Evolutionary conservation across 495 filamentous ascomycete genomes (phyloP), one percentile per base, ranked within the genome.

Genomic region (Xylaria telfairii): DNA sequence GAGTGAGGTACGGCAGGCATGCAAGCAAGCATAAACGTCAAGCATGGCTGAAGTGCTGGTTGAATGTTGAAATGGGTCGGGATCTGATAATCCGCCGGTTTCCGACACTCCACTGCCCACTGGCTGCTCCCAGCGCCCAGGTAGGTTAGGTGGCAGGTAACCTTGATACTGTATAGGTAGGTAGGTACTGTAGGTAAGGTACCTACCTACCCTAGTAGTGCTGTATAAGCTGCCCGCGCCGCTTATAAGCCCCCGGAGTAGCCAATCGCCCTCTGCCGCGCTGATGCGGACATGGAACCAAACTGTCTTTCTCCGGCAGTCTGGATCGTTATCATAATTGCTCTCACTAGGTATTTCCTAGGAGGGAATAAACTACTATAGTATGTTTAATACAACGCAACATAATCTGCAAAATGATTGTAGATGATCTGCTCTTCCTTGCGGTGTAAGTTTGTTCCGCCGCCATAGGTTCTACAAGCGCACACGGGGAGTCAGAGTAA

Each of bases 11-110:
- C 12, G 49, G 49, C 21, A 8, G n/a, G n/a, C 8, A 9, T 53
- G 21, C 49, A 26, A 8, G 15, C n/a, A n/a, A 26, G 49, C 49
- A 24, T 53, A 21, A 17, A 57, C 53, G 1, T 30, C 53, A 19
- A 34, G 13, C 53, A 57, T 57, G 30, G 54, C 30, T 57, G 54
- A 57, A n/a, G 3, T 46, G 34, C 10, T 24, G 34, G 51, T 12
- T 30, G 9, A 17, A 7, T 46, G 17, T 28, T 65, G n/a, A 32
- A 41, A 54, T 28, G 19, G 30, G 26, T 17, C 19, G 30, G n/a
- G 30, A n/a, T 41, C 59, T 54, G 37, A 54, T 37, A 34, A 24
- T 9, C 65, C 65, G 65, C 65, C 65, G 65, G 19, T 49, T 60
- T 68, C 65, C 67, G 67, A 51, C 56, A 46, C 37, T 37, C 3